Evolutionary conservation across 2,329 filamentous ascomycete species (phyloP), one percentile per base, ranked within the genome.

Genomic region (Allantophomopsis cytisporea): DNA sequence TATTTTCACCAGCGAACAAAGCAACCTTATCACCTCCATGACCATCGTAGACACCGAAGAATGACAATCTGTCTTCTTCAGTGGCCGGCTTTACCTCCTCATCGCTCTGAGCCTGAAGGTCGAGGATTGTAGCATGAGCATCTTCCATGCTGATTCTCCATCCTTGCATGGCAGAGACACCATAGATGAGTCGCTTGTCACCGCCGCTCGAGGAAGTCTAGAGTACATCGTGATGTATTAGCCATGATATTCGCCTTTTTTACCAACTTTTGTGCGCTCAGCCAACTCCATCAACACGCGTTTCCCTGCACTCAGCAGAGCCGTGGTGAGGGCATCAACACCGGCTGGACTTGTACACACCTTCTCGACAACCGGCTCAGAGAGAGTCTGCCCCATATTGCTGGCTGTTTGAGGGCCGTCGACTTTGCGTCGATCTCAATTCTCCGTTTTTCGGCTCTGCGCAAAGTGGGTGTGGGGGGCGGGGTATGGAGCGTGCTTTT

Each of bases 131-230:
- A 45, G 84, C 85, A 66, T 98, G 91, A 47, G 91, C 80, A 60
- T 98, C 91, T 63, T 98, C 91, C 91, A 98, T 98, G 69, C 85
- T 94, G 66, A 98, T 96, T 67, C 91, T 83, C 91, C 91, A 98
- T 69, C 91, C 91, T 66, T 98, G 91, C 91, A 98, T 98, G 64
- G 87, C 87, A 50, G 91, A 98, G 50, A 96, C 79, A 58, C 91
- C 91, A 63, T 84, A 98, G 59, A 91, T 65, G 59, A 94, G 78
- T 59, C 85, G 80, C 49, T 94, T 87, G 83, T 96, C 88, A 66
- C 86, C 80, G 64, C 88, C 88, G 59, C 79, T 79, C 60, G 82
- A 80, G 56, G 91, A 98, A 65, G 79, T 71, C 91, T 96, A 58
- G 42, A 30, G 39, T 36, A 33, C 17, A 43, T 28, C 38, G 43